Conservation (phyloP, 106 monocot genomes). For the Allium cepa region DNA sequence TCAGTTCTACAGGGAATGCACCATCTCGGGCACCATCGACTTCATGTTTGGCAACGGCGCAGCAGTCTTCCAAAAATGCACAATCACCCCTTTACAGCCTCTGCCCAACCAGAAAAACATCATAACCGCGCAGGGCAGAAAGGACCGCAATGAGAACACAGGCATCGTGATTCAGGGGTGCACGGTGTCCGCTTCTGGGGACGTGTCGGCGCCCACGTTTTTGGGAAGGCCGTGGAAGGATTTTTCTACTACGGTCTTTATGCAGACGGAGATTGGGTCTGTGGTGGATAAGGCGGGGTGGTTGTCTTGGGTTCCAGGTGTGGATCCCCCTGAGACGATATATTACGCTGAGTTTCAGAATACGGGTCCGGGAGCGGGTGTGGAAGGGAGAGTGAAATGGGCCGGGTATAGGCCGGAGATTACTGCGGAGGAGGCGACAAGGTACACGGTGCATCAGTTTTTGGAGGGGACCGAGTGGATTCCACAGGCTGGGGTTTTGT, state of each 20-base stretch:
- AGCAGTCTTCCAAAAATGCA: slow-evolving; percentile 26
- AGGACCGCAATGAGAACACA: slow-evolving; percentile 26
- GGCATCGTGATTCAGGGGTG: slow-evolving; percentile 22
- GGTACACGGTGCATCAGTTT: slow-evolving; percentile 19
- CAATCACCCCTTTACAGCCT: slow-evolving; percentile 17
- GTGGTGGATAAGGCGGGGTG: slow-evolving; percentile 22
- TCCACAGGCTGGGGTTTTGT: slow-evolving; percentile 5
- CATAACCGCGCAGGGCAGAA: slow-evolving; percentile 28
- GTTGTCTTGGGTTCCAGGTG: slow-evolving; percentile 21
- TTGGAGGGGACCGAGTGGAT: slow-evolving; percentile 23
- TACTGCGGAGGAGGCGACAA: slow-evolving; percentile 14
- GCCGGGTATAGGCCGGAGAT: slow-evolving; percentile 13
- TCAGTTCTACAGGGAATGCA: slow-evolving; percentile 29
- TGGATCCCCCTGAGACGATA: slow-evolving; percentile 15
- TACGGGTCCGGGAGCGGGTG: slow-evolving; percentile 17
- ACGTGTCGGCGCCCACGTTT: slow-evolving; percentile 14
- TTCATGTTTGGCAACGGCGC: slow-evolving; percentile 22
- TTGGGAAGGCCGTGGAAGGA: slow-evolving; percentile 30
- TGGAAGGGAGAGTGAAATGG: slow-evolving; percentile 26
- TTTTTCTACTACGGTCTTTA: slow-evolving; percentile 20
- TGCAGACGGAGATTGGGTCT: slow-evolving; percentile 22
- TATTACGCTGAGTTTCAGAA: slow-evolving; percentile 24
- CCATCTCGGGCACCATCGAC: slow-evolving; percentile 21
- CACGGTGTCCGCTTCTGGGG: slow-evolving; percentile 3
- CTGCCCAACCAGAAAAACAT: slow-evolving; percentile 25